Base-by-base conservation (phyloP, 495 filamentous ascomycete species). In the Penicillium turbatum region DNA sequence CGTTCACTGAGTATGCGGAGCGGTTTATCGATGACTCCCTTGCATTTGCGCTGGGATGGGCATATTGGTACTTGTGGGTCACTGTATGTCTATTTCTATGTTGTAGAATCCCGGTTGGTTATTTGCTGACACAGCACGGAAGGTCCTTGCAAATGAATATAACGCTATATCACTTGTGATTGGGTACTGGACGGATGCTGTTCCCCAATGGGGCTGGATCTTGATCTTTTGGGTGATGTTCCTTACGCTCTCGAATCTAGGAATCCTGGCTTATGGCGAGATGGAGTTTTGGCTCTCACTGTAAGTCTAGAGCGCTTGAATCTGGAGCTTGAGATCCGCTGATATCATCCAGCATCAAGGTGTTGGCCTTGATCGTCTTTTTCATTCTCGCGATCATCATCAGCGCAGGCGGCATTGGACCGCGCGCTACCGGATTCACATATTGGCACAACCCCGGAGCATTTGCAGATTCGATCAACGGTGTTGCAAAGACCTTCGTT, bases 251-350 rank as follows among this genome's bases (percentile, higher is more conserved):
- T 82, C 68, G 2, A 65, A 70, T 49, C 62, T 77, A 39, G 85
- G 85, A 12, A 82, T 86, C 19, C 71, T 81, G 3, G 85, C 84
- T 35, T 90, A 87, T 55, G 86, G 84, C 11, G 86, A 90, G 65
- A 67, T 73, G 57, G 76, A 77, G 48, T 81, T 81, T 51, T 69
- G 72, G 56, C 61, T 77, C 26, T 70, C 69, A 11, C 37, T 70
- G 67, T 72, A 47, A 21, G 60, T 54, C 3, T 29, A 11, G n/a
- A 5, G 16, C 21, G 9, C 6, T 26, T 32, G 12, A 0, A 2
- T 2, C 17, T 36, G 43, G 17, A 11, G 12, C 17, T 24, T 3
- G 2, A 10, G 8, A 13, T 21, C 17, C 3, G n/a, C 59, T 63
- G 34, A 61, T 15, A 19, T 0, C 5, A 3, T 15, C 21, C 44